A percentile compares a stretch with the other conserved stretches of the same genome.
These are phyloP conservation scores for Penicillium cataractarum DNA, from an alignment of 495 filamentous ascomycete species.

Conservation along the genomic window DNA sequence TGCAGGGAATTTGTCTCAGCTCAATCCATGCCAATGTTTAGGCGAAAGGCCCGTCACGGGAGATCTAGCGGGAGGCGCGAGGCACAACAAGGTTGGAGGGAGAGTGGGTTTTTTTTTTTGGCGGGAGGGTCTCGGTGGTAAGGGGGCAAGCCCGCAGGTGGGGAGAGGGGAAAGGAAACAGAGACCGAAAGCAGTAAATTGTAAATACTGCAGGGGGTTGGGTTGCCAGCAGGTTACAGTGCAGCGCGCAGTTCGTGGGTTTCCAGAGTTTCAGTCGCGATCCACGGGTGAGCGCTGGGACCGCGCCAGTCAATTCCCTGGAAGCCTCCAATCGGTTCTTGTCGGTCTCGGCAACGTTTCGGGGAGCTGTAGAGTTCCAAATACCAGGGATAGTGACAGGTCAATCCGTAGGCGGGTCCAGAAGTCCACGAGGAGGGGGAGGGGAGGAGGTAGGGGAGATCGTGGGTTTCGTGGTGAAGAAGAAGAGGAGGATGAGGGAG, in stretches of 20 bases:
- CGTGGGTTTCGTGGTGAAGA: conserved; percentile 18
- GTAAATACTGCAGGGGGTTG: conserved; percentile 38
- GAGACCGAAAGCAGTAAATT: conserved; percentile 41
- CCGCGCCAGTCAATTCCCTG: conserved; percentile 26
- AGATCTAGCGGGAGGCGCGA: not conserved
- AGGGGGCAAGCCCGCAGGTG: conserved; percentile 24
- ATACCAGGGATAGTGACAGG: not conserved
- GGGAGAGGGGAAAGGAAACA: conserved; percentile 14
- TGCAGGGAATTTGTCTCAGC: conserved; percentile 9
- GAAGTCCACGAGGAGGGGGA: not conserved
- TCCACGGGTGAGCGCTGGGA: conserved; percentile 26
- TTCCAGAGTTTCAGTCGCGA: conserved; percentile 12
- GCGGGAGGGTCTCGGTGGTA: conserved; percentile 11
- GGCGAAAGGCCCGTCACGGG: conserved; percentile 16
- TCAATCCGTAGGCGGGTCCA: not conserved
- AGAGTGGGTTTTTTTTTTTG: conserved; percentile 5
- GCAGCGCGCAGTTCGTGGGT: conserved; percentile 4
- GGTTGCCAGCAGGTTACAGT: conserved; percentile 8
- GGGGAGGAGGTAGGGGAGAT: not conserved
- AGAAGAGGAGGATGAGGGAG: conserved; percentile 23
- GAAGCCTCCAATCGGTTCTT: not conserved
- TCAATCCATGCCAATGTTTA: conserved; percentile 43
- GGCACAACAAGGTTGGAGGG: conserved; percentile 4
- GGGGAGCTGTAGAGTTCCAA: not conserved
- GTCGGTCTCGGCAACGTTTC: conserved; percentile 1